Evolutionary conservation across 371 early-diverging fungal species (phyloP).

Genomic region (Apophysomyces ossiformis): DNA sequence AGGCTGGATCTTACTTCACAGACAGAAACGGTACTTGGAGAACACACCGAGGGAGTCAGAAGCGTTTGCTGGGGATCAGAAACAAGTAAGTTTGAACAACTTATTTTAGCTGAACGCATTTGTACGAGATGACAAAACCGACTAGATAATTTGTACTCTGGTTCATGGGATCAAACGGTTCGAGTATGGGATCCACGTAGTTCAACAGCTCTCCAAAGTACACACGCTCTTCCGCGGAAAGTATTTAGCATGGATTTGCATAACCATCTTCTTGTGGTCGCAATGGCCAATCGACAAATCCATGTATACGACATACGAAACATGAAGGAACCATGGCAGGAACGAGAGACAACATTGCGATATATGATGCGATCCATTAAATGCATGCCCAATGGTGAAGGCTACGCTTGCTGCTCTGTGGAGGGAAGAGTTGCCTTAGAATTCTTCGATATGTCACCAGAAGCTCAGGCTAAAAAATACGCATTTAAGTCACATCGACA

Average conservation of each 20-base stretch:
- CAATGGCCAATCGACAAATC: constrained; percentile 78
- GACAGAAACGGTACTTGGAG: constrained; percentile 47
- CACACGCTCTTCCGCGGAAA: constrained; percentile 56
- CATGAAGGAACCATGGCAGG: constrained; percentile 73
- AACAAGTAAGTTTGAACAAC: constrained; percentile 40
- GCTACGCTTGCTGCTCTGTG: constrained; percentile 87
- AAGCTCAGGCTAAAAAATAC: constrained; percentile 77
- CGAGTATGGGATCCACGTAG: constrained; percentile 80
- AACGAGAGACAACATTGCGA: constrained; percentile 79
- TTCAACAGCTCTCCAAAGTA: constrained; percentile 37
- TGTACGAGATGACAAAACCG: neutral
- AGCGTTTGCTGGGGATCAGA: constrained; percentile 66
- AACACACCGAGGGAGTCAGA: constrained; percentile 65
- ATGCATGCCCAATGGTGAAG: constrained; percentile 84
- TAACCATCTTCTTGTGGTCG: constrained; percentile 78
- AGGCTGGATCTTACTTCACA: constrained; percentile 58
- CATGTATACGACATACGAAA: constrained; percentile 86
- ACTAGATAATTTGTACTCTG: constrained; percentile 71
- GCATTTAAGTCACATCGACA: constrained; percentile 97
- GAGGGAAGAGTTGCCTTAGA: constrained; percentile 96
- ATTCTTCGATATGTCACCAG: constrained; percentile 78
- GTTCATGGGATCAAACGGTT: constrained; percentile 91
- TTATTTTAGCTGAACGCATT: neutral
- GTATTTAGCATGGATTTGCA: constrained; percentile 83
- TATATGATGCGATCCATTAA: constrained; percentile 82